Base-by-base conservation (phyloP, 495 filamentous ascomycete genomes). In the Penicillium canescens region DNA sequence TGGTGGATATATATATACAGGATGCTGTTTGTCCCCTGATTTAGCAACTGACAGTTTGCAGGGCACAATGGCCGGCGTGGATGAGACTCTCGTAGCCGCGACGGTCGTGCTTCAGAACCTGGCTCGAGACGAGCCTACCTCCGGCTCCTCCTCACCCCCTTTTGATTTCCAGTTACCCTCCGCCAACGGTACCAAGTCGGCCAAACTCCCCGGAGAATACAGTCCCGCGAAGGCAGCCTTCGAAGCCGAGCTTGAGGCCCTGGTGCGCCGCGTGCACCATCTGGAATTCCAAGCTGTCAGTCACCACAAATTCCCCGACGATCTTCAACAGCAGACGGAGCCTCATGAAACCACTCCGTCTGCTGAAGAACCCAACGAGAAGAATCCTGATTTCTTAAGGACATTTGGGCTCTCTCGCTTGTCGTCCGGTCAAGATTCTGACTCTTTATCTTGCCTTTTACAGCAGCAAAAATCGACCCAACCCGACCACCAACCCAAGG, bases 201-300 rank as follows among this genome's bases (percentile, higher is more conserved):
- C 86, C 55, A 76, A 73, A 47, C 69, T 92, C 5, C 89, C 89
- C n/a, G 89, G 89, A 53, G 75, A 76, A 33, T 66, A 79, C 34
- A 84, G 72, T 55, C 61, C 78, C 49, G 80, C 84, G 42, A 93
- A 93, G 72, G 71, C 75, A 54, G 77, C 78, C 41, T 80, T 93
- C 42, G 88, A 91, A 69, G 74, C 74, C 51, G 89, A 91, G 65
- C 79, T 93, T 44, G 80, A 83, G 48, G 82, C 85, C 48, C 78
- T 93, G 50, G 78, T 83, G 45, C 74, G 81, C 51, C 75, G 89
- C 41, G 76, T 93, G 46, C 83, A 87, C 58, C 79, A 80, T 52
- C 78, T 93, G 49, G 87, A 91, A 74, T 78, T 75, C 55, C 81
- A 83, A 72, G 82, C 84, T 65, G 80, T 79, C 78, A 65, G 68